Percentiles rank a stretch among this genome's conserved stretches.
Conservation (phyloP, 305 asterid genomes). For the Fraxinus velutina region DNA sequence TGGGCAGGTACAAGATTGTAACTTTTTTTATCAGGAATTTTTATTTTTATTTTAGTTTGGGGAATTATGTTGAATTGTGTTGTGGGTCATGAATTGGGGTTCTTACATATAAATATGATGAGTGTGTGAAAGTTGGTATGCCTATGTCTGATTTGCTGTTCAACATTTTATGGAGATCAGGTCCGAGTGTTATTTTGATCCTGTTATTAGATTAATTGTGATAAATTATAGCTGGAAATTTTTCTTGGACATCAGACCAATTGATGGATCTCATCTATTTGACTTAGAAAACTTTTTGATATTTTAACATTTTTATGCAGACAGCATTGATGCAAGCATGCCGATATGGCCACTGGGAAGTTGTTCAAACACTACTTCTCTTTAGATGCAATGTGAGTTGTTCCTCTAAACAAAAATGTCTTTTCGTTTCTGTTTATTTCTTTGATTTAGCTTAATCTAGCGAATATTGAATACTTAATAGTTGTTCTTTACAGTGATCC, state of each 20-base stretch:
- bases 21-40: not conserved
- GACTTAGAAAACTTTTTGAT: not conserved
- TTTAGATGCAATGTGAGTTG: constrained; percentile 72
- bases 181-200: constrained; percentile 2
- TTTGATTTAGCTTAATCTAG: not conserved
- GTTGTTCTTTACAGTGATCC: not conserved
- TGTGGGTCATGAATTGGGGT: not conserved
- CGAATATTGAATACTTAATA: not conserved
- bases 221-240: not conserved
- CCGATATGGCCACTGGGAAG: constrained; percentile 89
- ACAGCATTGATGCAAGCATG: constrained; percentile 93
- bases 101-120: not conserved
- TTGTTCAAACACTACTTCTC: constrained; percentile 80
- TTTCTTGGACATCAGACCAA: constrained; percentile 17
- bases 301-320: constrained; percentile 27
- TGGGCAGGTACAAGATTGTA: constrained; percentile 58
- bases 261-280: constrained; percentile 31
- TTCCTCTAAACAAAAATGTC: not conserved
- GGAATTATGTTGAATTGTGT: not conserved
- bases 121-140: not conserved
- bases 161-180: constrained; percentile 4
- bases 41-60: not conserved
- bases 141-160: not conserved
- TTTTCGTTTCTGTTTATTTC: not conserved
- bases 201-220: not conserved